Conservation (phyloP, 2,329 filamentous ascomycete genomes). For the Diaporthe aspalathi region DNA sequence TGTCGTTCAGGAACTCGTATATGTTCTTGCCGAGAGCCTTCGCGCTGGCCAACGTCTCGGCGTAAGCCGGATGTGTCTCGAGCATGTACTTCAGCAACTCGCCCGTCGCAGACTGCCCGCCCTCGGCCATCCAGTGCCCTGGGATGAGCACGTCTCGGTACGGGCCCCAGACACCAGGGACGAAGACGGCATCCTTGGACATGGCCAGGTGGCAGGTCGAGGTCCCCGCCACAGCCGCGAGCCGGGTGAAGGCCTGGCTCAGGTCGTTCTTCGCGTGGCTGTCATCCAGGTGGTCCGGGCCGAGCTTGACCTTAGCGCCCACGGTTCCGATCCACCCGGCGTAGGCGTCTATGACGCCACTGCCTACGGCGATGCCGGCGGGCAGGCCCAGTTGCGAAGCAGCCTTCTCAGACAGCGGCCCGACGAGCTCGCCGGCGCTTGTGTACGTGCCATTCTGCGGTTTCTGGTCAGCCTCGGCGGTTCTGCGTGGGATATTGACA, state of each 20-base stretch:
- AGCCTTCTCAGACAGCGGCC: slow-evolving; percentile 84
- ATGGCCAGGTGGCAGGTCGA: slow-evolving; percentile 98
- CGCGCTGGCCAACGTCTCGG: slow-evolving; percentile 81
- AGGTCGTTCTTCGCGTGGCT: slow-evolving; percentile 82
- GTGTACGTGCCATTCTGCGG: slow-evolving; percentile 88
- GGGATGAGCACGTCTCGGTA: slow-evolving; percentile 95
- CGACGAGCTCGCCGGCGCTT: slow-evolving; percentile 92
- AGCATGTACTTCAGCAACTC: slow-evolving; percentile 94
- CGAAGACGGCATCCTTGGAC: slow-evolving; percentile 92
- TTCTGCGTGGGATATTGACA: slow-evolving; percentile 30
- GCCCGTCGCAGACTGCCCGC: slow-evolving; percentile 95
- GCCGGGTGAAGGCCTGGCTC: slow-evolving; percentile 90
- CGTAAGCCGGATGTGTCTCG: slow-evolving; percentile 92
- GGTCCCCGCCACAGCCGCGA: slow-evolving; percentile 94
- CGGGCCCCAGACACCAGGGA: slow-evolving; percentile 95
- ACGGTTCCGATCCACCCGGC: slow-evolving; percentile 99
- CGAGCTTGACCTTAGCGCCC: slow-evolving; percentile 90
- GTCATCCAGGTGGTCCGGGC: slow-evolving; percentile 73
- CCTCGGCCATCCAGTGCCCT: slow-evolving; percentile 96
- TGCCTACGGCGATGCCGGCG: slow-evolving; percentile 90
- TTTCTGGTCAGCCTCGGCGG: slow-evolving; percentile 40
- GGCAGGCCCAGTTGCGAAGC: slow-evolving; percentile 85
- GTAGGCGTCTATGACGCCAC: slow-evolving; percentile 97
- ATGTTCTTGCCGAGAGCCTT: slow-evolving; percentile 88
- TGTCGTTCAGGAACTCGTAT: slow-evolving; percentile 93